Percentiles rank a stretch among this genome's conserved stretches.
Evolutionary conservation across 345 rosid genomes (phyloP).

Genomic region (Combretum micranthum): DNA sequence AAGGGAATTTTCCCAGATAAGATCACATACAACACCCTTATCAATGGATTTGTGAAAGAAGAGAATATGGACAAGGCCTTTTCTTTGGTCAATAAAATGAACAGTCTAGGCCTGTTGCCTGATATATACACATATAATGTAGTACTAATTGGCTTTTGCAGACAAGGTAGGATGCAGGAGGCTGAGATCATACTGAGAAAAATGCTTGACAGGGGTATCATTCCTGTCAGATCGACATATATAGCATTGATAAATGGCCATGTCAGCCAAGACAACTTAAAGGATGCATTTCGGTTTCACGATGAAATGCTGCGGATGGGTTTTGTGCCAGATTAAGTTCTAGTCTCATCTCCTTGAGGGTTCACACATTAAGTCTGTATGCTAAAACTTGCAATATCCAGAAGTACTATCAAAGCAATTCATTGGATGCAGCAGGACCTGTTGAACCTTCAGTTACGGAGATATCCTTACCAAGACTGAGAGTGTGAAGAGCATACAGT

Average conservation of each 20-base stretch:
- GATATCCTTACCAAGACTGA: no score
- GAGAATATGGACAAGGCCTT: constrained; percentile 65
- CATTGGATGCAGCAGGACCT: no score
- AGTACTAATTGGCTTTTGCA: constrained; percentile 64
- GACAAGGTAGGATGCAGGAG: constrained; percentile 67
- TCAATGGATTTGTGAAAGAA: constrained; percentile 58
- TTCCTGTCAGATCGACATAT: constrained; percentile 63
- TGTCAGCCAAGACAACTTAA: constrained; percentile 62
- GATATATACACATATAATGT: constrained; percentile 59
- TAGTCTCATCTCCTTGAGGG: constrained; percentile 5
- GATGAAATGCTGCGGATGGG: constrained; percentile 82
- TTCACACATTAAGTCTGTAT: no score
- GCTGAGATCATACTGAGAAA: constrained; percentile 50
- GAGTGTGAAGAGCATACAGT: no score
- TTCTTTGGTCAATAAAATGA: constrained; percentile 52
- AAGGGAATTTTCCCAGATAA: constrained; percentile 56
- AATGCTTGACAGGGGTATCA: constrained; percentile 58
- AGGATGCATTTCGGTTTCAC: constrained; percentile 74
- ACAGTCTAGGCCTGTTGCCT: constrained; percentile 42
- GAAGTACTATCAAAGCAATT: no score
- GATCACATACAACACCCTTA: constrained; percentile 60
- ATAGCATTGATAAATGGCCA: constrained; percentile 72
- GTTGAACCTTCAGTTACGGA: no score
- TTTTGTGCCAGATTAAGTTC: constrained; percentile 63
- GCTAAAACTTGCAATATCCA: no score